These are phyloP conservation scores for Ocimum tenuiflorum DNA, from an alignment of 257 asterid genomes.

Conservation along the genomic window DNA sequence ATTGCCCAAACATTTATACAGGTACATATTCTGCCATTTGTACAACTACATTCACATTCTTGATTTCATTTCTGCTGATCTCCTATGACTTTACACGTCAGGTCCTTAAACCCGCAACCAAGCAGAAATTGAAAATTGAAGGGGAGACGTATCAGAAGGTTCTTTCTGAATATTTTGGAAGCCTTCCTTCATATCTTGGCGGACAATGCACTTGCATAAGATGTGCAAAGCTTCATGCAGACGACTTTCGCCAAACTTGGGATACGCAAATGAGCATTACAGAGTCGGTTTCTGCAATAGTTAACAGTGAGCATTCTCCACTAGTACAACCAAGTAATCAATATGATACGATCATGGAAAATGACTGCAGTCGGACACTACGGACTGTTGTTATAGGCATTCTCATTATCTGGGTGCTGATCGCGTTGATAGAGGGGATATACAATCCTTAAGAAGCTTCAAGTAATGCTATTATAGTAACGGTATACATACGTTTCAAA, in stretches of 20 bases:
- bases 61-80: neutral
- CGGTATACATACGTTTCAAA: neutral
- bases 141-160: constrained; percentile 53
- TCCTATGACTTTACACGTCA: constrained; percentile 19
- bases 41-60: no score
- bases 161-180: constrained; percentile 47
- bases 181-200: constrained; percentile 74
- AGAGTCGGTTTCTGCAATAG: constrained; percentile 25
- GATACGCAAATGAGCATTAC: constrained; percentile 7
- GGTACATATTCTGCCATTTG: constrained; percentile 41
- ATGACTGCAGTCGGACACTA: constrained; percentile 32
- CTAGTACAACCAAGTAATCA: constrained; percentile 22
- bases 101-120: constrained; percentile 82
- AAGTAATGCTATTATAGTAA: neutral
- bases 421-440: constrained; percentile 53
- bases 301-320: constrained; percentile 25
- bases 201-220: constrained; percentile 64
- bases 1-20: constrained; percentile 72
- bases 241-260: constrained; percentile 13
- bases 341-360: constrained; percentile 26
- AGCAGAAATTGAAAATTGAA: constrained; percentile 69
- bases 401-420: constrained; percentile 60
- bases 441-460: constrained; percentile 19
- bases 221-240: constrained; percentile 36
- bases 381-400: constrained; percentile 55